Conservation (phyloP, 1,284 basidiomycete species). For the Naganishia liquefaciens region DNA sequence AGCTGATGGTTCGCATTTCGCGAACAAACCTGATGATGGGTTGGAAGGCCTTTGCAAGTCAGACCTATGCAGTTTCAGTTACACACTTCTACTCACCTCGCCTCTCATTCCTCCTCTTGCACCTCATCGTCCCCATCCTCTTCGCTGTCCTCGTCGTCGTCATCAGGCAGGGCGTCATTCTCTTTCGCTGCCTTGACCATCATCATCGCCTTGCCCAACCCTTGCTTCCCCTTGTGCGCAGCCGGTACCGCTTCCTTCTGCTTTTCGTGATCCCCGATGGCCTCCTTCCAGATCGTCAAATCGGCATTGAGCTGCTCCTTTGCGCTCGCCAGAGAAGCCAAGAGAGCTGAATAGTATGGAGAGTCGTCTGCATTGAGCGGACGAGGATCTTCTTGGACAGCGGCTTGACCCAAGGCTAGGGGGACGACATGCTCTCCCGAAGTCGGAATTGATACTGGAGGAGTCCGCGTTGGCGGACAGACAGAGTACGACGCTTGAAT, state of each 20-base stretch:
- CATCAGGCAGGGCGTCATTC: conserved; percentile 27
- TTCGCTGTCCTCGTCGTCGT: conserved; percentile 18
- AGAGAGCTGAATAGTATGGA: conserved; percentile 29
- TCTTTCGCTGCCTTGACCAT: conserved; percentile 34
- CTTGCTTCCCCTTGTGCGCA: conserved; percentile 26
- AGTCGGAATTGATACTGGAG: background rate
- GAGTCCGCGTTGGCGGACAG: conserved; percentile 12
- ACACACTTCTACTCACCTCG: too few relatives aligned
- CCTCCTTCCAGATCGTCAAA: conserved; percentile 34
- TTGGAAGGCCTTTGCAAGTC: too few relatives aligned
- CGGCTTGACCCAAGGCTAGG: background rate
- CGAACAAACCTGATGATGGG: too few relatives aligned
- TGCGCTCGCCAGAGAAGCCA: conserved; percentile 25
- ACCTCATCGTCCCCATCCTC: conserved; percentile 7
- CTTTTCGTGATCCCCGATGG: conserved; percentile 33
- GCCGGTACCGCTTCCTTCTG: conserved; percentile 29
- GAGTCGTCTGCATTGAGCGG: conserved; percentile 25
- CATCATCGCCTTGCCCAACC: conserved; percentile 35
- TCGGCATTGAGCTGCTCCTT: conserved; percentile 29
- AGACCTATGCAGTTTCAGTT: too few relatives aligned
- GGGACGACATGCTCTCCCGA: conserved; percentile 12
- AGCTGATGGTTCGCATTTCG: too few relatives aligned
- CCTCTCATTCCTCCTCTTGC: background rate
- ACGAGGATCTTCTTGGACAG: background rate
- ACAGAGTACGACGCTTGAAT: conserved; percentile 16